A percentile compares a stretch with the other conserved stretches of the same genome.
These are phyloP conservation scores for Colletotrichum sp. DNA, from an alignment of 2,329 filamentous ascomycete genomes.

Conservation along the genomic window DNA sequence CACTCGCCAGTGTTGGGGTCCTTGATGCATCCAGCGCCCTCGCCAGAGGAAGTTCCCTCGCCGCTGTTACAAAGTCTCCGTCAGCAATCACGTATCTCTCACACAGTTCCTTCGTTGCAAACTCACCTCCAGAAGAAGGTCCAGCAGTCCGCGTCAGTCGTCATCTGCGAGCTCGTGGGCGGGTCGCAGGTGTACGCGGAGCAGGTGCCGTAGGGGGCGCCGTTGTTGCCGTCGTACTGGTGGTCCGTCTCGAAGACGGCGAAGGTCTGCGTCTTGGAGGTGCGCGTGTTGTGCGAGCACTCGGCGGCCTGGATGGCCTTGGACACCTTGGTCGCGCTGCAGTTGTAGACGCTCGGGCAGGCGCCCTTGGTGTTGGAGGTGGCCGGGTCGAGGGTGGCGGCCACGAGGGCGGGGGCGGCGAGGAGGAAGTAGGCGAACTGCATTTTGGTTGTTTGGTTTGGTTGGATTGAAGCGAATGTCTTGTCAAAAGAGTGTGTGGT, in stretches of 20 bases:
- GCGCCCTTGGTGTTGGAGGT: constrained; percentile 19
- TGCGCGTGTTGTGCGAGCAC: constrained; percentile 20
- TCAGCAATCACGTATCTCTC: background rate
- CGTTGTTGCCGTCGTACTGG: constrained; percentile 10
- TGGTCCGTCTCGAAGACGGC: constrained; percentile 20
- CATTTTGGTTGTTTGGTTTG: background rate
- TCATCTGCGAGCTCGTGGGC: background rate
- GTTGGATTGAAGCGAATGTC: background rate
- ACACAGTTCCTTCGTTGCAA: rapidly evolving
- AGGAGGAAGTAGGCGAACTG: background rate
- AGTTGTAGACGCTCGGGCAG: constrained; percentile 10
- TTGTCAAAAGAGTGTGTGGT: background rate
- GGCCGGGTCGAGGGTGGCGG: constrained; percentile 14
- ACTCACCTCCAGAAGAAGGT: constrained; percentile 21
- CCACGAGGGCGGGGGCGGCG: constrained; percentile 9
- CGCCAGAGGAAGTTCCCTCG: background rate
- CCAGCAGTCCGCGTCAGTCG: constrained; percentile 12
- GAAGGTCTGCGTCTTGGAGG: constrained; percentile 12
- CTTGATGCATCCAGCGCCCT: constrained; percentile 11
- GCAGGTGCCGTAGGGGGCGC: constrained; percentile 15
- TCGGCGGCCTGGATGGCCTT: constrained; percentile 21
- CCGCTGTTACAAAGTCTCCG: background rate
- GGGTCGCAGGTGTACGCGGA: constrained; percentile 13
- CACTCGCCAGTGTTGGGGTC: constrained; percentile 17
- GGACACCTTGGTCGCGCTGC: constrained; percentile 15